These are phyloP conservation scores for Talaromyces marneffei DNA, from an alignment of 2,329 filamentous ascomycete genomes.

Conservation along the genomic window DNA sequence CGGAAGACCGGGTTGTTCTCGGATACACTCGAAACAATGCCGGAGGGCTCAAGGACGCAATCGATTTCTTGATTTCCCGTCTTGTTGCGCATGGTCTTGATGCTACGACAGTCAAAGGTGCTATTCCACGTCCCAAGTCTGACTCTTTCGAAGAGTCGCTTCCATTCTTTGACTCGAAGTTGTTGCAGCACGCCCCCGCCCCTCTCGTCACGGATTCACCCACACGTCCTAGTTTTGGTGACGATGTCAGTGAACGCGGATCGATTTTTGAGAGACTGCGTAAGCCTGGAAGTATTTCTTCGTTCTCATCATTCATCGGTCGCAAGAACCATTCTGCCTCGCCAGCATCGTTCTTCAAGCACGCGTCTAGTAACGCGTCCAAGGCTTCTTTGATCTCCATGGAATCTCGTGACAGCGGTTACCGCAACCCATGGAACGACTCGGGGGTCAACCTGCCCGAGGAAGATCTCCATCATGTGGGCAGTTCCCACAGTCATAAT, in stretches of 20 bases:
- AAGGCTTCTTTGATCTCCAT: constrained; percentile 95
- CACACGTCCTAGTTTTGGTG: constrained; percentile 75
- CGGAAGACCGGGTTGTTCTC: constrained; percentile 58
- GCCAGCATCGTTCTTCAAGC: constrained; percentile 85
- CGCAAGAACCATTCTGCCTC: constrained; percentile 91
- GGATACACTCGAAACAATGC: constrained; percentile 96
- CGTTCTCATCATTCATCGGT: constrained; percentile 91
- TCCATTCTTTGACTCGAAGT: constrained; percentile 93
- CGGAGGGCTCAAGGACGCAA: constrained; percentile 88
- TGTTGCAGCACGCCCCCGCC: constrained; percentile 84
- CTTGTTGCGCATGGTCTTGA: constrained; percentile 88
- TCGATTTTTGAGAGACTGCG: constrained; percentile 86
- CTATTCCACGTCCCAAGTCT: constrained; percentile 96
- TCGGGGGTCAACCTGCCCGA: constrained; percentile 91
- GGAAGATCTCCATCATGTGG: constrained; percentile 59
- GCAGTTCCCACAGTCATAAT: constrained; percentile 55
- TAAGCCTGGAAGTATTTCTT: constrained; percentile 90
- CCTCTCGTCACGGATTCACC: constrained; percentile 79
- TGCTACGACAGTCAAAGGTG: constrained; percentile 76
- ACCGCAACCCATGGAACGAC: constrained; percentile 97
- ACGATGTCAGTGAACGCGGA: constrained; percentile 72
- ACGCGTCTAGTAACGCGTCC: constrained; percentile 79
- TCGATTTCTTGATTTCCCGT: constrained; percentile 84
- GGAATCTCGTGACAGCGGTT: constrained; percentile 89
- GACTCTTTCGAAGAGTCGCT: constrained; percentile 97